A percentile compares a stretch with the other conserved stretches of the same genome.
phyloP scores from a whole-genome alignment of 2,329 filamentous ascomycete genomes.

The Hymenotorrendiella dingleyae region DNA sequence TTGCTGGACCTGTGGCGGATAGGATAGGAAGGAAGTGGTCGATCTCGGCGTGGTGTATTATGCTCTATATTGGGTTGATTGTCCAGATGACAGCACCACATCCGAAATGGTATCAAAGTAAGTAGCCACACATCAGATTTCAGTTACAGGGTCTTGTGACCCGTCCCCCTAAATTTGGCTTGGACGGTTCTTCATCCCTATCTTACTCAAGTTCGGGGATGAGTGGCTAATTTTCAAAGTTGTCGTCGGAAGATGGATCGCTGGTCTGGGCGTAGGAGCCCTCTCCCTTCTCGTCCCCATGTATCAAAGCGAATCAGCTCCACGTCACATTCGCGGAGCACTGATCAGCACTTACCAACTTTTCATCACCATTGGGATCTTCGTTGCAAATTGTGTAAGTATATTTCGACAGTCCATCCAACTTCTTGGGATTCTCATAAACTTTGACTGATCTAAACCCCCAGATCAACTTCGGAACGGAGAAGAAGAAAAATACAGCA shows the following conservation, averaged over 20 bases:
- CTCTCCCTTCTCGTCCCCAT: constrained; percentile 60
- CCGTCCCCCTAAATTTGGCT: too few relatives aligned
- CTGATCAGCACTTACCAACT: constrained; percentile 63
- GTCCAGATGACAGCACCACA: constrained; percentile 54
- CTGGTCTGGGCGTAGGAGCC: constrained; percentile 60
- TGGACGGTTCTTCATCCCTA: too few relatives aligned
- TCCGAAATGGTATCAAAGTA: constrained; percentile 40
- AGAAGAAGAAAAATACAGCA: constrained; percentile 31
- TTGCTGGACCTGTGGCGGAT: constrained; percentile 64
- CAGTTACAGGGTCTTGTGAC: too few relatives aligned
- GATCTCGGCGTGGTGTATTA: constrained; percentile 43
- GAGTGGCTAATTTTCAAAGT: too few relatives aligned
- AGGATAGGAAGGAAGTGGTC: constrained; percentile 53
- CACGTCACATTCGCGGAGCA: constrained; percentile 54
- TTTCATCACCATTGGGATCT: constrained; percentile 65
- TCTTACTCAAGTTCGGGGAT: too few relatives aligned
- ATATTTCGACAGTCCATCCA: too few relatives aligned
- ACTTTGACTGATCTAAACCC: too few relatives aligned
- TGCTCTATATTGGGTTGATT: constrained; percentile 58
- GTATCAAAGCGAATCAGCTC: constrained; percentile 59
- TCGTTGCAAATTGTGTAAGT: constrained; percentile 39
- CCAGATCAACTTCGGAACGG: constrained; percentile 42
- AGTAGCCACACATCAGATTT: too few relatives aligned
- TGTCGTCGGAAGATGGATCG: constrained; percentile 56
- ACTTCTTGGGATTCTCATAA: too few relatives aligned